phyloP scores from a whole-genome alignment of 2,329 filamentous ascomycete species.

The Chalaropsis thielavioides region DNA sequence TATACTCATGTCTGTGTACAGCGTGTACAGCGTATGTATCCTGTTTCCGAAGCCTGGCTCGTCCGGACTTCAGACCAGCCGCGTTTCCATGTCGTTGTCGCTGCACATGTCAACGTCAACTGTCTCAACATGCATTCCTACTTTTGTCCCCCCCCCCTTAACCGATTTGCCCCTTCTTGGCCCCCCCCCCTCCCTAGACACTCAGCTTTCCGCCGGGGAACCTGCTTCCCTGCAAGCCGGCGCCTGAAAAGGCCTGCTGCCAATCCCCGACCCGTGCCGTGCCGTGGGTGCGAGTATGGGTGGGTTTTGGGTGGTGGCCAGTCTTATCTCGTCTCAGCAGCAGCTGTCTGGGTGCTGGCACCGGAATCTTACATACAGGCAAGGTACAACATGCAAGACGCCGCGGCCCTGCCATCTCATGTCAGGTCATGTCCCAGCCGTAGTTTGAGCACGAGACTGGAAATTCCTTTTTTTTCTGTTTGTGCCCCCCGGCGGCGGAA shows the following conservation, averaged over 20 bases:
- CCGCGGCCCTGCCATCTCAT: neutral
- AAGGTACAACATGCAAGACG: neutral
- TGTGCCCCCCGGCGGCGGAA: neutral
- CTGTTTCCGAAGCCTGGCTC: neutral
- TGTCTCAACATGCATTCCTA: neutral
- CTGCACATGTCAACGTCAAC: neutral
- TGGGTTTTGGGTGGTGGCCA: neutral
- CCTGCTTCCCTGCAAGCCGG: neutral
- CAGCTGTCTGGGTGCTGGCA: neutral
- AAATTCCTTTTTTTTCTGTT: neutral
- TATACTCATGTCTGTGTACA: no score
- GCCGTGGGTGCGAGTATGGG: neutral
- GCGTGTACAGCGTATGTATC: no score
- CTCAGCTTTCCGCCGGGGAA: neutral
- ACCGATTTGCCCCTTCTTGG: no score
- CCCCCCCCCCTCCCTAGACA: neutral
- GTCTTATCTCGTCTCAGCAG: neutral
- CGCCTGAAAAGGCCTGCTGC: neutral
- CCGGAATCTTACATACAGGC: neutral
- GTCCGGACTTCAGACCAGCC: neutral
- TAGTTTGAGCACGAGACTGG: neutral
- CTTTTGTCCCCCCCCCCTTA: neutral
- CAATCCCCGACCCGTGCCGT: neutral
- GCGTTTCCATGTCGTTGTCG: neutral
- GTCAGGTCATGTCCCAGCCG: neutral